phyloP scores from a whole-genome alignment of 441 rosid genomes.

The Monsonia emarginata region DNA sequence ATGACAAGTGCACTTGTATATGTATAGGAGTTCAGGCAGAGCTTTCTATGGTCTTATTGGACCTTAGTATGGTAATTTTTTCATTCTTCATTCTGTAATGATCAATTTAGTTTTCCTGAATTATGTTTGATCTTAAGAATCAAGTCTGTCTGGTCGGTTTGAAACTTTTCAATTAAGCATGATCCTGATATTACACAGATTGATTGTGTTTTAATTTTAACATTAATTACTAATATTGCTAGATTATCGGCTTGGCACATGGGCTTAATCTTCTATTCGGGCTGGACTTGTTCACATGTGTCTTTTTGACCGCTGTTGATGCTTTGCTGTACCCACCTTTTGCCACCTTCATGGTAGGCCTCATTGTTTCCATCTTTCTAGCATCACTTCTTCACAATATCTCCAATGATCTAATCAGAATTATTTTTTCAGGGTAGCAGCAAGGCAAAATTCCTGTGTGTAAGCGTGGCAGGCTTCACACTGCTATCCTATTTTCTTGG shows the following conservation, averaged over 20 bases:
- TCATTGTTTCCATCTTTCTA: constrained; percentile 11
- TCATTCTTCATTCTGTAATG: constrained; percentile 10
- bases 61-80: constrained; percentile 67
- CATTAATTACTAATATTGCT: constrained; percentile 22
- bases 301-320: constrained; percentile 74
- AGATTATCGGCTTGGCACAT: constrained; percentile 91
- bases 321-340: constrained; percentile 75
- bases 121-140: constrained; percentile 1
- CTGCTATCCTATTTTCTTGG: constrained; percentile 57
- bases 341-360: constrained; percentile 59
- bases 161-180: neutral
- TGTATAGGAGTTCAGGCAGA: constrained; percentile 77
- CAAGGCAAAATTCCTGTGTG: constrained; percentile 43
- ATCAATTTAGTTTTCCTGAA: constrained; percentile 2
- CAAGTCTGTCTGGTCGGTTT: neutral
- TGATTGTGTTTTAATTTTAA: constrained; percentile 13
- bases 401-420: constrained; percentile 1
- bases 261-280: constrained; percentile 81
- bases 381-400: constrained; percentile 3
- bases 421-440: constrained; percentile 48
- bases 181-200: neutral
- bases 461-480: constrained; percentile 44
- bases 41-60: constrained; percentile 62
- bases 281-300: constrained; percentile 65
- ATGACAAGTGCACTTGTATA: constrained; percentile 60